Conservation (phyloP, 179 eudicot genomes). For the Heliamphora pulchella region DNA sequence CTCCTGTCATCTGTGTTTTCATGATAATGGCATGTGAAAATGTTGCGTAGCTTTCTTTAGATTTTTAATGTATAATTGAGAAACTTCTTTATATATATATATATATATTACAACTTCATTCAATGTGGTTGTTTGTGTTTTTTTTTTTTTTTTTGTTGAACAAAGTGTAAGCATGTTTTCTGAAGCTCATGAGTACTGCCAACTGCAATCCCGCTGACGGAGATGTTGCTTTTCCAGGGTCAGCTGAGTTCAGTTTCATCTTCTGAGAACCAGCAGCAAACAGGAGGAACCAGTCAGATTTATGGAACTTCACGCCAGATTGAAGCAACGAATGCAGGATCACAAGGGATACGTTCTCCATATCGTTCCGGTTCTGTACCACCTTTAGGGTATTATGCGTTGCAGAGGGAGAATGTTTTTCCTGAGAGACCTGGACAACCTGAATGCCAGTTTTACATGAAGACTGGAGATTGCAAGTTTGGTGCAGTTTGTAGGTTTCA, state of each 20-base stretch:
- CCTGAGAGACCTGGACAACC: constrained; percentile 98
- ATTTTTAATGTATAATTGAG: not conserved
- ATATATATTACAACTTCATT: not conserved
- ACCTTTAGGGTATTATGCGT: constrained; percentile 66
- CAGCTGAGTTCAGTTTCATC: constrained; percentile 67
- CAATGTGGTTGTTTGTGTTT: no score
- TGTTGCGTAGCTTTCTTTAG: not conserved
- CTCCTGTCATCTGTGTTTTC: not conserved
- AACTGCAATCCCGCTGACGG: not conserved
- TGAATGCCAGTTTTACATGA: constrained; percentile 95
- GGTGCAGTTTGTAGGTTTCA: constrained; percentile 94
- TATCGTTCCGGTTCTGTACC: constrained; percentile 50
- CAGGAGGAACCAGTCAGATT: constrained; percentile 42
- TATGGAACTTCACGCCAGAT: constrained; percentile 47
- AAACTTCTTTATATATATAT: no score
- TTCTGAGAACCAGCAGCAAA: constrained; percentile 59
- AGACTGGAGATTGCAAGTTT: constrained; percentile 98
- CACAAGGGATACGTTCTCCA: constrained; percentile 47
- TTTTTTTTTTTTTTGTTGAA: not conserved
- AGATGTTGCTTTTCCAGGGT: constrained; percentile 38
- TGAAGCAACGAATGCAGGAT: constrained; percentile 45
- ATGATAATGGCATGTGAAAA: not conserved
- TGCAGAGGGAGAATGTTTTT: constrained; percentile 74
- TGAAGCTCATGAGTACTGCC: not conserved
- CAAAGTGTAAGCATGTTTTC: no score